phyloP scores from a whole-genome alignment of 345 rosid species.

The Eucalyptus marginata region DNA sequence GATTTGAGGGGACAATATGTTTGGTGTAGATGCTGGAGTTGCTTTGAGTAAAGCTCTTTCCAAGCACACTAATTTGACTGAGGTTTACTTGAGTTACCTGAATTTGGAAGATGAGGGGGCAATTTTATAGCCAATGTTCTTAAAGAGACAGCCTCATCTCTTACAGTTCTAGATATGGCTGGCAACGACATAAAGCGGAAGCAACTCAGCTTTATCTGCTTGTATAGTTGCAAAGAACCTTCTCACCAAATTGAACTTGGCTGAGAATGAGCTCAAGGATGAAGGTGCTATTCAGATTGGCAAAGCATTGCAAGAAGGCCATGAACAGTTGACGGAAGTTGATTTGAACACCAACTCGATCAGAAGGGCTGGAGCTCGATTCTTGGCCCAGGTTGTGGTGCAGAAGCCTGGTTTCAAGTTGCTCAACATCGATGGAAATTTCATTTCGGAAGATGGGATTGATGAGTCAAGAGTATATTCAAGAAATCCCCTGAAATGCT shows the following conservation, averaged over 20 bases:
- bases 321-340: slow-evolving; percentile 33
- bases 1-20: slow-evolving; percentile 91
- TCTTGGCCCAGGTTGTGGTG: slow-evolving; percentile 46
- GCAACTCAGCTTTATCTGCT: slow-evolving; percentile 51
- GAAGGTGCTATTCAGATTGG: slow-evolving; percentile 57
- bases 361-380: slow-evolving; percentile 63
- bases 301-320: slow-evolving; percentile 56
- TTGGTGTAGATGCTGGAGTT: slow-evolving; percentile 67
- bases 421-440: slow-evolving; percentile 64
- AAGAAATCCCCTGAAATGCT: slow-evolving; percentile 54
- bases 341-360: slow-evolving; percentile 49
- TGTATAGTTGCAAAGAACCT: slow-evolving; percentile 47
- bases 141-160: slow-evolving; percentile 54
- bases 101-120: slow-evolving; percentile 83
- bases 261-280: slow-evolving; percentile 88
- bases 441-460: slow-evolving; percentile 75
- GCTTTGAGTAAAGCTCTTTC: slow-evolving; percentile 64
- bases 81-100: slow-evolving; percentile 75
- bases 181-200: slow-evolving; percentile 73
- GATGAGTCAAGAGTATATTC: slow-evolving; percentile 71
- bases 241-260: slow-evolving; percentile 63
- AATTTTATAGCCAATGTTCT: slow-evolving; percentile 43
- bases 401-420: slow-evolving; percentile 51
- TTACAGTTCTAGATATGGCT: slow-evolving; percentile 75
- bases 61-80: slow-evolving; percentile 40